Base-by-base conservation (phyloP, 768 basidiomycete species). In the Mrakia blollopis region DNA sequence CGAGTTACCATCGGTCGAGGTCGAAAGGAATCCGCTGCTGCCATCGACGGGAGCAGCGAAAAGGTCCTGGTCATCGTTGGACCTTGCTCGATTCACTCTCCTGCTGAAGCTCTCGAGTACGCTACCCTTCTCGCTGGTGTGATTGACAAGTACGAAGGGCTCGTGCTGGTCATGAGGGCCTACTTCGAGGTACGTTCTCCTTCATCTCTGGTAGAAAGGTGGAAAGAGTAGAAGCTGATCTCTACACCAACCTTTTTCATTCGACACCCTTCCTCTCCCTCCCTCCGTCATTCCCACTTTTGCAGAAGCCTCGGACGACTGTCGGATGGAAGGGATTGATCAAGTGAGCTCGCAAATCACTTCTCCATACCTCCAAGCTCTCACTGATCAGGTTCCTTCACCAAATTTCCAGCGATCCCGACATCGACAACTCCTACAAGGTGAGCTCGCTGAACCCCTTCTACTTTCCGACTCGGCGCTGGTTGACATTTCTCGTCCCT, bases 151-250 rank as follows among this genome's bases (percentile, higher is more conserved):
- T 73, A 92, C 81, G 83, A 84, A 2, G 85, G 94, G 80, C 87
- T 99, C 70, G 86, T 92, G 81, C 91, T 99, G 82, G 85, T 98
- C 83, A 99, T 99, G 97, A 89, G 97, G 60, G 90, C 93, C 75
- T 98, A 98, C 88, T 98, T 92, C 65, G 71, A 78, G 80, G 81
- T 82, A 5, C 74, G 80, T 28, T 44, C 44, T 8, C 16, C 32
- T n/a, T 21, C 21, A 21, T 30, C 14, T 65, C 14, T 30, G 21
- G 3, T 7, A 68, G 65, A 9, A 41, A 3, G 21, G 3, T 7
- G 44, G 65, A 9, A 41, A 3, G 5, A 37, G 35, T 1, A 10
- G 25, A 39, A 25, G 65, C 65, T 68, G 37, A 68, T n/a, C 37
- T 11, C 11, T 25, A n/a, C n/a, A n/a, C n/a, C n/a, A n/a, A n/a